Conservation (phyloP, 2,329 filamentous ascomycete genomes). For the Penicillium polonicum region DNA sequence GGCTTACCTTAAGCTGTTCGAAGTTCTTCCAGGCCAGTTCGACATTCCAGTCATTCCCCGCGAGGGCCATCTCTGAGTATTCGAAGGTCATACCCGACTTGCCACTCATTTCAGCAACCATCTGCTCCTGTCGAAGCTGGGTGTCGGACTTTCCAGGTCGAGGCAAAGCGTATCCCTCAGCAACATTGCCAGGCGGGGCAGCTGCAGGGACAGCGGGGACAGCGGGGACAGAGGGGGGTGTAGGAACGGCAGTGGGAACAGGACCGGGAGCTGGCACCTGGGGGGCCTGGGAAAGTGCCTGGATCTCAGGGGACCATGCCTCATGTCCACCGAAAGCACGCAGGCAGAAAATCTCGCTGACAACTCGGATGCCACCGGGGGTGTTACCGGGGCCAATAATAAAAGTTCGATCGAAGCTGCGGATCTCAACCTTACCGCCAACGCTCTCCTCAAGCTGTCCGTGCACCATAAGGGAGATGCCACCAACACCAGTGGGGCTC, state of each 20-base stretch:
- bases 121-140: slow-evolving; percentile 65
- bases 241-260: slow-evolving; percentile 8
- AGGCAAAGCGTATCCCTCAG: slow-evolving; percentile 42
- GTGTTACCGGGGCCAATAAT: slow-evolving; percentile 72
- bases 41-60: slow-evolving; percentile 77
- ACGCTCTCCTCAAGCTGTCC: slow-evolving; percentile 78
- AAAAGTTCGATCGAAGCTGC: slow-evolving; percentile 81
- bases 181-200: slow-evolving; percentile 28
- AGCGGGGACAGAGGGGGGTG: slow-evolving; percentile 18
- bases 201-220: slow-evolving; percentile 15
- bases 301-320: slow-evolving; percentile 50
- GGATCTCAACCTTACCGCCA: slow-evolving; percentile 58
- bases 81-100: slow-evolving; percentile 77
- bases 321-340: slow-evolving; percentile 62
- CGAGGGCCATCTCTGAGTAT: slow-evolving; percentile 78
- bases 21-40: slow-evolving; percentile 73
- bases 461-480: slow-evolving; percentile 75
- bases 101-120: slow-evolving; percentile 68
- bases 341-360: slow-evolving; percentile 75
- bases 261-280: slow-evolving; percentile 16
- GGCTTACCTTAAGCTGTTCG: slow-evolving; percentile 67
- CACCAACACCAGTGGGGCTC: slow-evolving; percentile 67
- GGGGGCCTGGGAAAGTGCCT: slow-evolving; percentile 31
- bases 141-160: slow-evolving; percentile 47
- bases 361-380: slow-evolving; percentile 66